Evolutionary conservation across 192 early-diverging fungal genomes (phyloP), one percentile per base, ranked within the genome.

Genomic region (Mortierella antarctica): DNA sequence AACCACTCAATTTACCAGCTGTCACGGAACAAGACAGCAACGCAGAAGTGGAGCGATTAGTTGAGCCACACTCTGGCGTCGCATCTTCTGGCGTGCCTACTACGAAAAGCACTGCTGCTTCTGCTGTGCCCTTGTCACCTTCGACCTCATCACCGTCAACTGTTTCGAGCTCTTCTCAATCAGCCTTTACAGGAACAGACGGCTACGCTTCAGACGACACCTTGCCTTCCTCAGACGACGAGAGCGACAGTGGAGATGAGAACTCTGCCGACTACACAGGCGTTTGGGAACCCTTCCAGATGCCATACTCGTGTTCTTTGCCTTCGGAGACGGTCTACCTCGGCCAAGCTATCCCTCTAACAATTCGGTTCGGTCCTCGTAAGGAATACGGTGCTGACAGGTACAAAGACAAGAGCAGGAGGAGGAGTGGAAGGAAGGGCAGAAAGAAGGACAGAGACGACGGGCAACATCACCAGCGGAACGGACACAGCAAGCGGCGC

Each of bases 241-340:
- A 59, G 18, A 31, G 21, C 44, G 7, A 62, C 45, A 17, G 4
- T 46, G 44, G 21, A 46, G 9, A 50, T 6, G 63, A 67, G 7
- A 60, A 70, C 14, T 17, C 62, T 10, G 65, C 53, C 41, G 59
- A 71, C 11, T 80, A 80, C 52, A 80, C 77, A 11, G 77, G 77
- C n/a, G 63, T 72, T 0, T 80, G 77, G 77, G 77, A 80, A 13
- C 70, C 77, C 2, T 80, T 80, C 46, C 54, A 64, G 31, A 62
- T 80, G 17, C 70, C 77, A 2, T 80, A 80, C 44, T 71, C 63
- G 3, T 72, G 64, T 42, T 72, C 70, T 0, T 0, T 80, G 8
- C 77, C 70, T 6, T 72, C 77, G 13, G 77, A 80, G 44, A 68
- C 60, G 7, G 70, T 72, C 0, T 57, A 54, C 41, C 61, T 72